Evolutionary conservation across 441 rosid genomes (phyloP).

Genomic region (Arabidopsis lyrata): DNA sequence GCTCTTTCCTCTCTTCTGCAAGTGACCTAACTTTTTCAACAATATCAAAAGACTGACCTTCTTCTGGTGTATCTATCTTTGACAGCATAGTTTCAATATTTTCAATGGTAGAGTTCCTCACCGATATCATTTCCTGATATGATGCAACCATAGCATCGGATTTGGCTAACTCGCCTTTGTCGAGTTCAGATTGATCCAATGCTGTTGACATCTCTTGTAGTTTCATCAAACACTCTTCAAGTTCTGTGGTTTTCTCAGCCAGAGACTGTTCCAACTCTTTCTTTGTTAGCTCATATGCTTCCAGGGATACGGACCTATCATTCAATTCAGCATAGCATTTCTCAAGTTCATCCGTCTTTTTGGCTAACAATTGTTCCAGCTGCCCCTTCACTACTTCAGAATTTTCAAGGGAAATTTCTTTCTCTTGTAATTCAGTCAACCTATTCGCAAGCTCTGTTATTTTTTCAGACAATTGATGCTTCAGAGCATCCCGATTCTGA

Average conservation of each 20-base stretch:
- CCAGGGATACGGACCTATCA: conserved; percentile 59
- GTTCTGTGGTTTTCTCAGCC: conserved; percentile 67
- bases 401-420: conserved; percentile 60
- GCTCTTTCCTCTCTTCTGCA: conserved; percentile 67
- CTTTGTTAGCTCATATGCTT: conserved; percentile 56
- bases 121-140: conserved; percentile 65
- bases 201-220: conserved; percentile 65
- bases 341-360: conserved; percentile 68
- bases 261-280: conserved; percentile 64
- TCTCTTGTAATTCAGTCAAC: conserved; percentile 68
- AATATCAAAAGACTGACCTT: conserved; percentile 59
- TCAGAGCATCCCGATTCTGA: conserved; percentile 87
- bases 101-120: conserved; percentile 59
- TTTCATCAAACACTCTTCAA: conserved; percentile 67
- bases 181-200: conserved; percentile 60
- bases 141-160: conserved; percentile 60
- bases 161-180: conserved; percentile 66
- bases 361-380: conserved; percentile 68
- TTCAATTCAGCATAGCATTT: conserved; percentile 63
- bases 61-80: conserved; percentile 59
- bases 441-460: conserved; percentile 77
- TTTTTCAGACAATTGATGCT: conserved; percentile 79
- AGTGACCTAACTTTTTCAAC: conserved; percentile 71
- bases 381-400: conserved; percentile 56
- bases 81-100: conserved; percentile 62